Evolutionary conservation across 768 basidiomycete species (phyloP).

Genomic region (Lactarius sanguifluus): DNA sequence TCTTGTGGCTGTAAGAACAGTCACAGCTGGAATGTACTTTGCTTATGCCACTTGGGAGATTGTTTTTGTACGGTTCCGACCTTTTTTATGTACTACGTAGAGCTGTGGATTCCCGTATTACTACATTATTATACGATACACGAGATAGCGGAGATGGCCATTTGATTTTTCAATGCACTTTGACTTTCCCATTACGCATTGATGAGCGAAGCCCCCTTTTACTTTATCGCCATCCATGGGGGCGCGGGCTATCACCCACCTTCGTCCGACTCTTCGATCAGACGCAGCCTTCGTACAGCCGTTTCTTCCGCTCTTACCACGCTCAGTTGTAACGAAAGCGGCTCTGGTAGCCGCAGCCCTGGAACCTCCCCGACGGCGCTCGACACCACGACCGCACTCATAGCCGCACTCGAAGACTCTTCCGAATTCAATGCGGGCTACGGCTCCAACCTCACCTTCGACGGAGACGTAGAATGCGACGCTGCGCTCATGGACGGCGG

Average conservation of each 20-base stretch:
- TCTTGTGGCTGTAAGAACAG: constrained; percentile 24
- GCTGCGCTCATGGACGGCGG: constrained; percentile 65
- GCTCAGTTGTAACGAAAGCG: neutral
- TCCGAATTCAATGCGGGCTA: constrained; percentile 45
- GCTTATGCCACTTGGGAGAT: neutral
- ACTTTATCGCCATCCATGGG: constrained; percentile 64
- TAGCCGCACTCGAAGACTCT: constrained; percentile 10
- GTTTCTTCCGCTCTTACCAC: constrained; percentile 44
- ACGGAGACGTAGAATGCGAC: constrained; percentile 81
- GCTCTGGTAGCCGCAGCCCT: neutral
- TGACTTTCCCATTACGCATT: neutral
- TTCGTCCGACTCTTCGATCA: constrained; percentile 40
- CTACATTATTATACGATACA: constrained; percentile 21
- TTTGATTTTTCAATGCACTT: constrained; percentile 6
- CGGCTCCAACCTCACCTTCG: constrained; percentile 74
- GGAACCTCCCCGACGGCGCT: constrained; percentile 12
- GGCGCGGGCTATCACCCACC: constrained; percentile 70
- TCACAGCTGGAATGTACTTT: neutral
- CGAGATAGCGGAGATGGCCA: neutral
- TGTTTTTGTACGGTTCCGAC: constrained; percentile 8
- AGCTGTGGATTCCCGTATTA: constrained; percentile 16
- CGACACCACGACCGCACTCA: constrained; percentile 8
- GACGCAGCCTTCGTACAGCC: constrained; percentile 54
- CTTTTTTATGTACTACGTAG: constrained; percentile 5
- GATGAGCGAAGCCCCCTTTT: constrained; percentile 12